Conservation (phyloP, 2,329 filamentous ascomycete species). For the Helminthosporium solani region DNA sequence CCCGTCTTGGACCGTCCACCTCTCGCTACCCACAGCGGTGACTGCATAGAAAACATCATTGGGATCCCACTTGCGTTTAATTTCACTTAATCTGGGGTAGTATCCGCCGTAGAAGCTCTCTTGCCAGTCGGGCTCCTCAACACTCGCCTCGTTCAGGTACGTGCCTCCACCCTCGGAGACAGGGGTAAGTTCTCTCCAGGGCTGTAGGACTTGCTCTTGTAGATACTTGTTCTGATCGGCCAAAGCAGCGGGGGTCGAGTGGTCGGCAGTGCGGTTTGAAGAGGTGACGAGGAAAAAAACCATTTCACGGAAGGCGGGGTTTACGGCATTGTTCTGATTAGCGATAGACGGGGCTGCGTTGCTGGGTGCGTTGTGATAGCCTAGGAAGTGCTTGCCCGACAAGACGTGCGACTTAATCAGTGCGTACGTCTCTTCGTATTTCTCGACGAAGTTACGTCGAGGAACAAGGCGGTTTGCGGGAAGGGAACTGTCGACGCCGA, state of each 20-base stretch:
- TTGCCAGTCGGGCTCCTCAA: slow-evolving; percentile 36
- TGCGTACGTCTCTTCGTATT: slow-evolving; percentile 18
- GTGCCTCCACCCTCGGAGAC: slow-evolving; percentile 21
- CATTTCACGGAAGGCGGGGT: slow-evolving; percentile 20
- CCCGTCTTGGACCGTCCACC: slow-evolving; percentile 20
- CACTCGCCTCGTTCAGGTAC: slow-evolving; percentile 38
- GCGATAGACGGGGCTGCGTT: slow-evolving; percentile 2
- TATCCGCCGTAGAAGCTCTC: slow-evolving; percentile 37
- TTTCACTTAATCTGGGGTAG: slow-evolving; percentile 15
- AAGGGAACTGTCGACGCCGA: slow-evolving; percentile 24
- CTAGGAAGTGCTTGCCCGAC: slow-evolving; percentile 14
- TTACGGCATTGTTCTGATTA: slow-evolving; percentile 22
- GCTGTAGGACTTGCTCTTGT: slow-evolving; percentile 14
- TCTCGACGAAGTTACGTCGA: slow-evolving; percentile 23
- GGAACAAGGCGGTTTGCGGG: slow-evolving; percentile 33
- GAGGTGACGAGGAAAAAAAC: slow-evolving; percentile 20
- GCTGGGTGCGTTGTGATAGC: slow-evolving; percentile 20
- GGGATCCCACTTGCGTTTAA: slow-evolving; percentile 27
- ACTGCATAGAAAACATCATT: slow-evolving; percentile 24
- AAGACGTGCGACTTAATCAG: slow-evolving; percentile 45
- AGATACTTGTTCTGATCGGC: slow-evolving; percentile 7
- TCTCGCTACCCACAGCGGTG: slow-evolving; percentile 24
- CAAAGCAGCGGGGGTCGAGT: slow-evolving; percentile 15
- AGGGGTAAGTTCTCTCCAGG: slow-evolving; percentile 14
- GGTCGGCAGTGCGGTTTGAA: slow-evolving; percentile 5